Evolutionary conservation across 805 yeast species (phyloP), one percentile per base, ranked within the genome.

Genomic region (Kodamaea kaohsiungensis): DNA sequence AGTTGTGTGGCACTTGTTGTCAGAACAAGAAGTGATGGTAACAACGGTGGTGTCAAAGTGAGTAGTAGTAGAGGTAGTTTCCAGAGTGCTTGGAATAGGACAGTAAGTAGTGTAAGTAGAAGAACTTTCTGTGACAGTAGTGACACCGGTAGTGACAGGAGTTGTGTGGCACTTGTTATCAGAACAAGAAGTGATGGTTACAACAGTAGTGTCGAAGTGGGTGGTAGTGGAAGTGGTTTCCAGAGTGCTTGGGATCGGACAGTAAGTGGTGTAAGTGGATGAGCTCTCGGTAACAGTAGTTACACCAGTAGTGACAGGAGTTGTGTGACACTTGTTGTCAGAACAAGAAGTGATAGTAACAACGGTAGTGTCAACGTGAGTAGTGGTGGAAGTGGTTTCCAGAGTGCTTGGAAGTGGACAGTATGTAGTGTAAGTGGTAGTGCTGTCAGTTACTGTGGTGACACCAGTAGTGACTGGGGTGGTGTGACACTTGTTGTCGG

Each of bases 311-410:
- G 75, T 70, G 16, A 53, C 57, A 46, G 65, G 58, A 13, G 52
- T 56, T n/a, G 39, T 47, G 10, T 53, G 18, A 56, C 79, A 73
- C 43, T 53, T 59, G 65, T 69, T 53, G 55, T 65, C 65, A 16
- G 68, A 59, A 61, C 78, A 73, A 50, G 73, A 65, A 52, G 77
- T 69, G 57, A 69, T 63, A 56, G 75, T 71, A 48, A 71, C 55
- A 48, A 68, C 58, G 30, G 72, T 69, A 51, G 75, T 68, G 40
- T 59, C 58, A 22, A 46, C 17, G 43, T 47, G 38, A 19, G 55
- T 46, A 46, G 45, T 42, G 48, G 58, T 45, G 10, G 63, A 51
- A 16, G 69, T 65, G 42, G 74, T 64, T 40, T 63, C 56, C 7
- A 37, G 38, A 37, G 51, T 43, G 7, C 51, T 43, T 53, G 52